Percentiles rank a stretch among this genome's conserved stretches.
These are phyloP conservation scores for Saccharum spontaneum DNA, from an alignment of 176 grass and related monocot genomes.

Conservation along the genomic window DNA sequence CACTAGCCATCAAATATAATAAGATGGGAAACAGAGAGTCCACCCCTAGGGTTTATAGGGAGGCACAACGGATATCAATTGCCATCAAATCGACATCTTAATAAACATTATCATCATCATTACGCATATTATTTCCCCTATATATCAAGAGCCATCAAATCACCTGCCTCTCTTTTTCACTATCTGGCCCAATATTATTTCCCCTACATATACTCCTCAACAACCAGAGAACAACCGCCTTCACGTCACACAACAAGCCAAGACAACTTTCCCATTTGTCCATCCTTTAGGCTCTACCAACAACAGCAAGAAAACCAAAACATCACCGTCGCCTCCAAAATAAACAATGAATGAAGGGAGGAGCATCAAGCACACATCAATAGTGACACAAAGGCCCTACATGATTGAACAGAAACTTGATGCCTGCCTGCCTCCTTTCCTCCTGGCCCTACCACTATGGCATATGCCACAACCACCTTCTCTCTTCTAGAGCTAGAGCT, in stretches of 20 bases:
- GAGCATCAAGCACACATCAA: conserved; percentile 30
- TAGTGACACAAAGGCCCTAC: conserved; percentile 39
- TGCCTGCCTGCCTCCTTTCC: conserved; percentile 21
- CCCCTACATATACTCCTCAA: conserved; percentile 15
- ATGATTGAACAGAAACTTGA: conserved; percentile 26
- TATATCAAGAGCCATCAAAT: conserved; percentile 5
- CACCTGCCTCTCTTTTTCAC: conserved; percentile 13
- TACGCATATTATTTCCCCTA: background rate
- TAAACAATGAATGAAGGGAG: conserved; percentile 31
- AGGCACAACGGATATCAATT: background rate
- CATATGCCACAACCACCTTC: conserved; percentile 24
- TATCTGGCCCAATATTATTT: conserved; percentile 5
- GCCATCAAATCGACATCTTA: conserved; percentile 11
- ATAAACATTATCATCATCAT: conserved; percentile 29
- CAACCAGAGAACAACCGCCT: conserved; percentile 22
- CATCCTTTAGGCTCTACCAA: background rate
- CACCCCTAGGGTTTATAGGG: background rate
- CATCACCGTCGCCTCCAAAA: conserved; percentile 21
- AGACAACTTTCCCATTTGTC: background rate
- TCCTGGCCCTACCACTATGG: conserved; percentile 39
- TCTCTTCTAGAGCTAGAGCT: conserved; percentile 31
- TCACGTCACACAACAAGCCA: background rate
- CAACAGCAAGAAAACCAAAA: conserved; percentile 25
- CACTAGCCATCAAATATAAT: background rate
- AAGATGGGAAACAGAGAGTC: background rate